These are phyloP conservation scores for Citrus reticulata DNA, from an alignment of 345 rosid genomes.

Conservation along the genomic window DNA sequence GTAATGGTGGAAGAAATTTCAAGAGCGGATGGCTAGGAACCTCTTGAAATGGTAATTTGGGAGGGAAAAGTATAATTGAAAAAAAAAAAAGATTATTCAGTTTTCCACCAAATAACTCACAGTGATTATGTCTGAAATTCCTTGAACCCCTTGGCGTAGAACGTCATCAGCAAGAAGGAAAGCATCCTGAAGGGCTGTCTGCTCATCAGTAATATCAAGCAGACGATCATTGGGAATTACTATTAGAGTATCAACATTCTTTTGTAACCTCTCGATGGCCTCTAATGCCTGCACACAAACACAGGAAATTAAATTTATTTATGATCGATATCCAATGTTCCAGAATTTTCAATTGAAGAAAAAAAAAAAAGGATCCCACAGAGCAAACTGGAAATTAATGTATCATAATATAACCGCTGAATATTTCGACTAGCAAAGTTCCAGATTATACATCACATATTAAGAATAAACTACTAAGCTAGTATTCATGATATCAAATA, in stretches of 20 bases:
- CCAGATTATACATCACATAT: neutral
- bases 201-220: conserved; percentile 97
- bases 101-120: conserved; percentile 36
- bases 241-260: conserved; percentile 92
- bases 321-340: neutral
- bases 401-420: neutral
- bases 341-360: neutral
- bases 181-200: conserved; percentile 95
- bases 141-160: conserved; percentile 98
- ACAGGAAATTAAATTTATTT: neutral
- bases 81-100: neutral
- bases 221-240: conserved; percentile 97
- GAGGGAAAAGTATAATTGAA: neutral
- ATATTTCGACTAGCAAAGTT: neutral
- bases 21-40: neutral
- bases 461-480: neutral
- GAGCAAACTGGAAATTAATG: neutral
- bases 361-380: neutral
- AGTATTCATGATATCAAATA: neutral
- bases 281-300: conserved; percentile 74
- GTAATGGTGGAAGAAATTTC: neutral
- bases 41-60: neutral
- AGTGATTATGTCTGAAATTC: conserved; percentile 94
- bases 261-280: conserved; percentile 91
- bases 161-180: conserved; percentile 99